Conservation (phyloP, 352 stramenopile genomes). For the Globisporangium apiculatum region DNA sequence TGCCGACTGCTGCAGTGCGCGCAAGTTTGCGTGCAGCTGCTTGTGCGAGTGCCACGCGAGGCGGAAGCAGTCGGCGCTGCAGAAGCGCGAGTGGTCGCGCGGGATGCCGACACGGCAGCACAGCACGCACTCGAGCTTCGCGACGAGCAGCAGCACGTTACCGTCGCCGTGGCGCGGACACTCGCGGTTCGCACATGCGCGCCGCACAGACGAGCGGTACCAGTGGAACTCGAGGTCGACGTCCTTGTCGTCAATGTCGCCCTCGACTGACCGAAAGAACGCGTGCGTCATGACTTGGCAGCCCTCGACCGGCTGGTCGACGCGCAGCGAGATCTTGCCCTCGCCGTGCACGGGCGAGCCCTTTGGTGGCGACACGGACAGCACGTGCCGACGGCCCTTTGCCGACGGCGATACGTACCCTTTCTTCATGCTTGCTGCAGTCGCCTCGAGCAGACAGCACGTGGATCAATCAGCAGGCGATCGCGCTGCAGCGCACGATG, state of each 20-base stretch:
- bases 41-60: constrained; percentile 63
- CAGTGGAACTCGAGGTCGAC: constrained; percentile 66
- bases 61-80: constrained; percentile 57
- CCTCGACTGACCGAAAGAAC: constrained; percentile 67
- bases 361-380: constrained; percentile 33
- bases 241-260: constrained; percentile 65
- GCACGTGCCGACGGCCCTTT: constrained; percentile 9
- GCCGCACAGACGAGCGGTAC: constrained; percentile 49
- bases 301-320: constrained; percentile 65
- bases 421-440: constrained; percentile 21
- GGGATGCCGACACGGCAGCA: constrained; percentile 61
- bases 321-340: constrained; percentile 64
- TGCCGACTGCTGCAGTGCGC: constrained; percentile 15
- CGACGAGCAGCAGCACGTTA: constrained; percentile 63
- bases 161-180: constrained; percentile 47
- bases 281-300: constrained; percentile 68
- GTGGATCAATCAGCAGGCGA: too few species aligned
- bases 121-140: constrained; percentile 65
- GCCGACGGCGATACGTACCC: constrained; percentile 20
- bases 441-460: too few species aligned
- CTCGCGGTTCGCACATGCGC: constrained; percentile 53
- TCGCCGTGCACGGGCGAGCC: constrained; percentile 57
- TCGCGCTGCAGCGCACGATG: too few species aligned
- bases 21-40: constrained; percentile 39
- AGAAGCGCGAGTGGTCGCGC: constrained; percentile 64